Evolutionary conservation across 257 asterid genomes (phyloP), one percentile per base, ranked within the genome.

Genomic region (Penstemon davidsonii): DNA sequence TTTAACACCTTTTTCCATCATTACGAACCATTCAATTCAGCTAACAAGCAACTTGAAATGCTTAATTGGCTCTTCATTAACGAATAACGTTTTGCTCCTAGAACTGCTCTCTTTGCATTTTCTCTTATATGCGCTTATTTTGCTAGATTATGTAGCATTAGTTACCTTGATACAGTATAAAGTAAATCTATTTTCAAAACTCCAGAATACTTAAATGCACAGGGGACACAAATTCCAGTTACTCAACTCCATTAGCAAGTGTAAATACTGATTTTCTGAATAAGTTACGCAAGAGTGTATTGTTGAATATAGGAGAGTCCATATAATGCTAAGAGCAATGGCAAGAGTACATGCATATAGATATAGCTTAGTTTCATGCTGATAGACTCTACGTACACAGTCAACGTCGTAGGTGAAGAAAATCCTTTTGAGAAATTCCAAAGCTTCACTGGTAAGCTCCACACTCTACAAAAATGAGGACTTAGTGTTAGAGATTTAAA

Each of bases 391-490:
- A 72, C 91, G 41, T 91, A 93, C 99, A 72, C 90, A 73, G 70
- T 94, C 96, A 69, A 76, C 81, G 69, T 94, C 99, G 65, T 75
- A 91, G 57, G 96, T 84, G 82, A 73, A 15, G 81, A 94, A 91
- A 62, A 81, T 82, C 57, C 78, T 82, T 78, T 64, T 84, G 77
- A 94, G 93, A 70, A 91, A 94, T 19, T 94, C 96, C 82, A 84
- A 71, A 60, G 96, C 98, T 62, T 91, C 99, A 77, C 70, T 81
- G 64, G 95, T 83, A 62, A 94, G 86, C 95, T 94, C 99, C 79
- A 85, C 95, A 58, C 95, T 94, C 99, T 94, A 60, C 78, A 78
- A 51, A 81, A 68, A 76, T 18, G 74, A 75, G 62, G 76, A 75
- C 45, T 57, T 12, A 66, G 64, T 40, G 70, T 82, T 62, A 55